Percentiles rank a stretch among this genome's conserved stretches.
Conservation (phyloP, 805 yeast species). For the Yarrowia sp. region DNA sequence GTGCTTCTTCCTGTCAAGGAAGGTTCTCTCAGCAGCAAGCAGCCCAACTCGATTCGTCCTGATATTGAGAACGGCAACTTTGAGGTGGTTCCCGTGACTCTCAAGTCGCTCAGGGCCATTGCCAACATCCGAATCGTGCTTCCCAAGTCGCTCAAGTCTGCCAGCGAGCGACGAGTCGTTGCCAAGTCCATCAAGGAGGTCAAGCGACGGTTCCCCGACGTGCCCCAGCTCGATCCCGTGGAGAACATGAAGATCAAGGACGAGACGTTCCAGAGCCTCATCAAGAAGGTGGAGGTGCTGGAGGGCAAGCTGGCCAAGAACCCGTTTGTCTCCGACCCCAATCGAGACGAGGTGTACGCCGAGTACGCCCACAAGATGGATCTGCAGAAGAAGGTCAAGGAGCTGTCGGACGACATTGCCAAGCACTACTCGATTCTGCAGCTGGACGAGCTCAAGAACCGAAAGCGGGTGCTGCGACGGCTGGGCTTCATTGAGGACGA, state of each 20-base stretch:
- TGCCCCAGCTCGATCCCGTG: constrained; percentile 90
- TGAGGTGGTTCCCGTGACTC: constrained; percentile 84
- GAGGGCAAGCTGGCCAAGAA: constrained; percentile 75
- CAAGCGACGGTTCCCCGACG: constrained; percentile 79
- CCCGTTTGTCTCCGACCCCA: constrained; percentile 60
- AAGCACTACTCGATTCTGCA: constrained; percentile 93
- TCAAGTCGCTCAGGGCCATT: constrained; percentile 74
- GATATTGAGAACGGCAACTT: constrained; percentile 71
- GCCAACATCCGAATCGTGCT: constrained; percentile 82
- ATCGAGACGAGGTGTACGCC: constrained; percentile 61
- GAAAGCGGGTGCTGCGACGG: constrained; percentile 91
- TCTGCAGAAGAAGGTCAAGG: constrained; percentile 64
- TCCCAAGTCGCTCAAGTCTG: constrained; percentile 70
- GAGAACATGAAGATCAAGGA: constrained; percentile 91
- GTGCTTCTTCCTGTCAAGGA: constrained; percentile 78
- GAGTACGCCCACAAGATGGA: constrained; percentile 70
- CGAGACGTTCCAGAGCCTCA: constrained; percentile 70
- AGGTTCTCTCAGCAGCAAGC: constrained; percentile 76
- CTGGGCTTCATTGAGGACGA: constrained; percentile 91
- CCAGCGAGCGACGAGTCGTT: constrained; percentile 58
- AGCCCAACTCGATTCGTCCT: constrained; percentile 90
- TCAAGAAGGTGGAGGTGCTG: constrained; percentile 81
- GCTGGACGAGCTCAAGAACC: constrained; percentile 88
- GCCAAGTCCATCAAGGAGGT: constrained; percentile 80
- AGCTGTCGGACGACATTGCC: constrained; percentile 66